These are phyloP conservation scores for Rhytidhysteron rufulum DNA, from an alignment of 2,329 filamentous ascomycete species.

Conservation along the genomic window DNA sequence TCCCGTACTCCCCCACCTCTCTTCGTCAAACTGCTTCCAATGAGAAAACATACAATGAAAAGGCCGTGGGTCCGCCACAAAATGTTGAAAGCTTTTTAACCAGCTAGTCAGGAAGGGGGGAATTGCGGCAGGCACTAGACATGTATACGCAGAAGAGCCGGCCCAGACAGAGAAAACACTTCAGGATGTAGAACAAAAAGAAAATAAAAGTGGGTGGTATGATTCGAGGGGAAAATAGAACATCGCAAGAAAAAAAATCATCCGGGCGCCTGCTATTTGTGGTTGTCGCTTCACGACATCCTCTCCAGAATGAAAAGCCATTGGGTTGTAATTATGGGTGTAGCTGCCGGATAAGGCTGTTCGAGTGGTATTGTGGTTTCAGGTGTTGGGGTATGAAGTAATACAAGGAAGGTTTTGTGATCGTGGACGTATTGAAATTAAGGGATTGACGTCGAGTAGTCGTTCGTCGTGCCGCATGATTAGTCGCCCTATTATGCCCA, in stretches of 20 bases:
- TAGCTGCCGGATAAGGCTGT: conserved; percentile 13
- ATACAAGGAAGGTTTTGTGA: conserved; percentile 17
- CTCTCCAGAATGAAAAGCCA: conserved; percentile 22
- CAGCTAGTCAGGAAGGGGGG: background rate
- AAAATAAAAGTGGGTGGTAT: conserved; percentile 27
- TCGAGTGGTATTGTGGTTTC: background rate
- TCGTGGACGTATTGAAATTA: too few species aligned
- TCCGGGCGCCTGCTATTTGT: conserved; percentile 27
- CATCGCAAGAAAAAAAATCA: conserved; percentile 21
- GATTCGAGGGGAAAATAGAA: conserved; percentile 16
- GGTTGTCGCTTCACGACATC: conserved; percentile 24
- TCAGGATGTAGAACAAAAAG: conserved; percentile 2
- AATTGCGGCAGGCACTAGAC: conserved; percentile 2
- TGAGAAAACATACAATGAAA: conserved; percentile 2
- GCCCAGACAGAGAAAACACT: conserved; percentile 9
- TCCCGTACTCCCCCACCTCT: background rate
- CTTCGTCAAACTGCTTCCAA: background rate
- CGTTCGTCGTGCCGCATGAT: conserved; percentile 28
- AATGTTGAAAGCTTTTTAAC: conserved; percentile 2
- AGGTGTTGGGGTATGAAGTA: conserved; percentile 18
- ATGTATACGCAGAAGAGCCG: conserved; percentile 4
- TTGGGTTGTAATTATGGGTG: conserved; percentile 33
- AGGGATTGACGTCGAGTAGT: conserved; percentile 26
- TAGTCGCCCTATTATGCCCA: conserved; percentile 43
- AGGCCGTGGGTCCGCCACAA: background rate